phyloP scores from a whole-genome alignment of 148 eudicot species.

The Camellia sinensis region DNA sequence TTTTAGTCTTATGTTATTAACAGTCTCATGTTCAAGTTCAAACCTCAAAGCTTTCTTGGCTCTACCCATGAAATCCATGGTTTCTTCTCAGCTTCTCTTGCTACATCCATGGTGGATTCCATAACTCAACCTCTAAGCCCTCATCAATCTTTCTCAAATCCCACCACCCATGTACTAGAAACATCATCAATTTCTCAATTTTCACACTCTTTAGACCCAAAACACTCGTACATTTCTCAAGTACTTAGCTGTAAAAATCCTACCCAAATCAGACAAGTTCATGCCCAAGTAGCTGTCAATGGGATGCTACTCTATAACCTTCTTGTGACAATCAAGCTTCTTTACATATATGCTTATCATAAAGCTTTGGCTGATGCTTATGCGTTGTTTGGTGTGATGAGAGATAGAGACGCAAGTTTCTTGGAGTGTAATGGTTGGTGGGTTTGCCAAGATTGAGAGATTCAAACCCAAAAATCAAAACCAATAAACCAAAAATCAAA shows the following conservation, averaged over 20 bases:
- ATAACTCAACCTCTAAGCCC: too few relatives aligned
- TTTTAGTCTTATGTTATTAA: too few relatives aligned
- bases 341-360: slow-evolving; percentile 17
- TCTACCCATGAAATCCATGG: too few relatives aligned
- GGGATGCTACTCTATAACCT: slow-evolving; percentile 14
- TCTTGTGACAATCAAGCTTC: slow-evolving; percentile 24
- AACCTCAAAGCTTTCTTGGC: too few relatives aligned
- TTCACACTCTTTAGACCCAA: not conserved
- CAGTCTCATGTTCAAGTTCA: too few relatives aligned
- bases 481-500: too few relatives aligned
- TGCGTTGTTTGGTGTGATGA: slow-evolving; percentile 15
- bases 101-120: too few relatives aligned
- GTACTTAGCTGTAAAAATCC: slow-evolving; percentile 24
- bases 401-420: slow-evolving; percentile 18
- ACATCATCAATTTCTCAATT: too few relatives aligned
- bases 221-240: slow-evolving; percentile 12
- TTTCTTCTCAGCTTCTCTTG: too few relatives aligned
- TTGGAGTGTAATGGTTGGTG: slow-evolving; percentile 29
- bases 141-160: too few relatives aligned
- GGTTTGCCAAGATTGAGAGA: slow-evolving; percentile 18
- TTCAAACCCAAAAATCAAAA: too few relatives aligned
- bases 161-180: too few relatives aligned
- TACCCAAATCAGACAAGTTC: slow-evolving; percentile 21
- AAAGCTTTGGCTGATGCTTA: slow-evolving; percentile 15
- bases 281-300: slow-evolving; percentile 20